Percentiles rank a stretch among this genome's conserved stretches.
These are phyloP conservation scores for Phyllosticta citriasiana DNA, from an alignment of 2,329 filamentous ascomycete genomes.

Conservation along the genomic window DNA sequence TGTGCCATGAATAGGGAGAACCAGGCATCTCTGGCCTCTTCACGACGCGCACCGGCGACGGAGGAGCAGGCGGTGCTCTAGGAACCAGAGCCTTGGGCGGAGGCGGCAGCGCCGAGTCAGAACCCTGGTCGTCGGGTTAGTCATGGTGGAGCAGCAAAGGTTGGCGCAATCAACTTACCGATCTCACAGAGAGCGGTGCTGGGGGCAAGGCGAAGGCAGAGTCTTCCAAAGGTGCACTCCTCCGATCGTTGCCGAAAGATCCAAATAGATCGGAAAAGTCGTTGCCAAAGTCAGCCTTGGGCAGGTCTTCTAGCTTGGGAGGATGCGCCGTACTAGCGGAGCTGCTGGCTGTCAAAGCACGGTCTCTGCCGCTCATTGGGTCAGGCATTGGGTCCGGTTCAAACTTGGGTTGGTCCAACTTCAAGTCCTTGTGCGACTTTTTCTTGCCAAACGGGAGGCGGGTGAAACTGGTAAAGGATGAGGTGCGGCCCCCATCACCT, in stretches of 20 bases:
- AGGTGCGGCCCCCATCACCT: conserved; percentile 1
- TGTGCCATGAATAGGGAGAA: conserved; percentile 44
- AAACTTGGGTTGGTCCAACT: background rate
- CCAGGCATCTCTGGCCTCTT: conserved; percentile 31
- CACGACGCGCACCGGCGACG: conserved; percentile 7
- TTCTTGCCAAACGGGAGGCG: conserved; percentile 8
- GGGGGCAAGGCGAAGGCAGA: conserved; percentile 3
- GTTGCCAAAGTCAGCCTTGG: conserved; percentile 28
- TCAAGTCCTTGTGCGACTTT: conserved; percentile 6
- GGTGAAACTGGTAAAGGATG: conserved; percentile 8
- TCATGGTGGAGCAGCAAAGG: background rate
- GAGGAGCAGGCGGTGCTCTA: conserved; percentile 1
- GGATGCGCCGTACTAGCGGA: conserved; percentile 33
- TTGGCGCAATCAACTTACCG: conserved; percentile 6
- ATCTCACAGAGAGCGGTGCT: conserved; percentile 4
- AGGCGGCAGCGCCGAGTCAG: conserved; percentile 7
- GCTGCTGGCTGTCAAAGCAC: conserved; percentile 40
- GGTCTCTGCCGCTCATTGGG: conserved; percentile 10
- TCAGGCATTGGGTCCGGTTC: background rate
- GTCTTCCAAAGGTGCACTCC: conserved; percentile 9
- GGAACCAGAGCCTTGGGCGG: conserved; percentile 7
- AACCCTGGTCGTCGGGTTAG: conserved; percentile 2
- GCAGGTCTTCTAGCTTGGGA: conserved; percentile 31
- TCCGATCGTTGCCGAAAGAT: conserved; percentile 30
- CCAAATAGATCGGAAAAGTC: conserved; percentile 41